Conservation (phyloP, 345 rosid species). For the Pugionium dolabratum region DNA sequence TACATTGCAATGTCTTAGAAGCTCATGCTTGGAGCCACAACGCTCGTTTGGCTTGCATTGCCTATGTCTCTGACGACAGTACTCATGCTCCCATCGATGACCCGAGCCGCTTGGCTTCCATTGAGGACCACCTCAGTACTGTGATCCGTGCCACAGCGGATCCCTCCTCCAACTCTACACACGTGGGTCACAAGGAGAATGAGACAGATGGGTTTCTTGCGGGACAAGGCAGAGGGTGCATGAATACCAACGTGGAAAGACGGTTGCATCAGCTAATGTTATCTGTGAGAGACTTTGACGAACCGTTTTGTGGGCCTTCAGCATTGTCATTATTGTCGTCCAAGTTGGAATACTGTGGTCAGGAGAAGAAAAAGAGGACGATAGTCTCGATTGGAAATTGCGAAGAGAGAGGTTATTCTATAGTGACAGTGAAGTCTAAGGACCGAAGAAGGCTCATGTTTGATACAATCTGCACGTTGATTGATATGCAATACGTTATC, state of each 20-base stretch:
- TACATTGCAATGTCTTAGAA: conserved; percentile 63
- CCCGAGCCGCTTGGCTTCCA: conserved; percentile 57
- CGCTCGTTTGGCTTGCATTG: conserved; percentile 63
- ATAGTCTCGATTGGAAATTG: conserved; percentile 59
- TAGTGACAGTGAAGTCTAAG: conserved; percentile 60
- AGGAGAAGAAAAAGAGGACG: conserved; percentile 36
- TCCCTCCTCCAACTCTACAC: conserved; percentile 35
- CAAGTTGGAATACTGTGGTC: conserved; percentile 31
- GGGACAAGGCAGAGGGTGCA: conserved; percentile 46
- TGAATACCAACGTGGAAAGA: conserved; percentile 56
- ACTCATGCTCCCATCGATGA: conserved; percentile 58
- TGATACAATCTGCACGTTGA: conserved; percentile 69
- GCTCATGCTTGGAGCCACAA: conserved; percentile 91
- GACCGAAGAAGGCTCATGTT: conserved; percentile 80
- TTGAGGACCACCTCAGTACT: conserved; percentile 61
- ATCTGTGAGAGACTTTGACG: conserved; percentile 65
- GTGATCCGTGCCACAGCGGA: conserved; percentile 51
- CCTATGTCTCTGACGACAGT: conserved; percentile 55
- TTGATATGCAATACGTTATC: conserved; percentile 77
- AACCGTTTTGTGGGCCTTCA: conserved; percentile 37
- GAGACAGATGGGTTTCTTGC: conserved; percentile 45
- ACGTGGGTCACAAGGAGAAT: conserved; percentile 44
- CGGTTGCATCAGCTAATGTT: conserved; percentile 75
- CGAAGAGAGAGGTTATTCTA: conserved; percentile 64
- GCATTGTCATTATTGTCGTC: conserved; percentile 27